phyloP scores from a whole-genome alignment of 768 basidiomycete genomes.

The Boletus fagicola region DNA sequence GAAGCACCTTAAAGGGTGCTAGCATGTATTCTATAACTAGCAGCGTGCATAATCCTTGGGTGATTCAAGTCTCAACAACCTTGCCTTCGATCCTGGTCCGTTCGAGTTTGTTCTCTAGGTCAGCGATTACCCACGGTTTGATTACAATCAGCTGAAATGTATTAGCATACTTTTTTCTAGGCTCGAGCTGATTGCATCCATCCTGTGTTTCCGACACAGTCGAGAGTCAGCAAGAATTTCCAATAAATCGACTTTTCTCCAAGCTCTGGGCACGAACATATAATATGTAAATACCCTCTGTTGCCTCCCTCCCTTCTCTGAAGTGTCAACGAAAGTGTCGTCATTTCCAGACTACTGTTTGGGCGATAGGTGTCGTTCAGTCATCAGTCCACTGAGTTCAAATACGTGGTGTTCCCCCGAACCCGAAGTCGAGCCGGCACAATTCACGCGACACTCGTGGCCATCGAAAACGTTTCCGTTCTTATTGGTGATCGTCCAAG shows the following conservation, averaged over 20 bases:
- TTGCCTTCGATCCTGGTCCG: background rate
- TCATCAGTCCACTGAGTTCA: background rate
- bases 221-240: background rate
- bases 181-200: background rate
- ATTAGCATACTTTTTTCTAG: background rate
- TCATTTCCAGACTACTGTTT: background rate
- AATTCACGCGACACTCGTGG: background rate
- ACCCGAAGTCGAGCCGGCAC: background rate
- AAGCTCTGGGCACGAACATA: background rate
- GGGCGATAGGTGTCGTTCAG: background rate
- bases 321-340: background rate
- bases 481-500: slow-evolving; percentile 1
- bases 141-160: background rate
- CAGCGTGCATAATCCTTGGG: too few relatives aligned
- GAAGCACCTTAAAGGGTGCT: background rate
- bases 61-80: background rate
- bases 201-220: background rate
- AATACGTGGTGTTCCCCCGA: background rate
- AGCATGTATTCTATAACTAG: background rate
- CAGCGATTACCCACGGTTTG: background rate
- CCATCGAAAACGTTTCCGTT: background rate
- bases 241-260: background rate
- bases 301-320: background rate
- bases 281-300: too few relatives aligned
- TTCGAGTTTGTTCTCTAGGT: background rate